Evolutionary conservation across 768 basidiomycete species (phyloP).

Genomic region (Podaxis pistillaris): DNA sequence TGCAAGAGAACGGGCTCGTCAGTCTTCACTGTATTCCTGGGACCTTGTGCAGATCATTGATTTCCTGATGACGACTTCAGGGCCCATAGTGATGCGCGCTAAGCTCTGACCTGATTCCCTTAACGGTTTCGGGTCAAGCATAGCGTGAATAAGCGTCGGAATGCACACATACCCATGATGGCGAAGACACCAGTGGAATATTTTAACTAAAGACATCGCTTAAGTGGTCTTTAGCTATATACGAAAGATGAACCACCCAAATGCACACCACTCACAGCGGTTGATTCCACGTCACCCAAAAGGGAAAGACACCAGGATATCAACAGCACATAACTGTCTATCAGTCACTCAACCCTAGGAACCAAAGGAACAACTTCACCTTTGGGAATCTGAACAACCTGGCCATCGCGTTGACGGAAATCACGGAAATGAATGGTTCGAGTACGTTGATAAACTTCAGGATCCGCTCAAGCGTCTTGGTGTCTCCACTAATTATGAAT

Average conservation of each 20-base stretch:
- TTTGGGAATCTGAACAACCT: slow-evolving; percentile 31
- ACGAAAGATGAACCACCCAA: too few species aligned
- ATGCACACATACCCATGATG: slow-evolving; percentile 29
- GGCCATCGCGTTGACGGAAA: slow-evolving; percentile 29
- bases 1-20: slow-evolving; percentile 28
- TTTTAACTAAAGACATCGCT: slow-evolving; percentile 18
- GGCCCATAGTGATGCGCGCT: slow-evolving; percentile 22
- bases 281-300: too few species aligned
- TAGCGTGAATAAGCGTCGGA: slow-evolving; percentile 26
- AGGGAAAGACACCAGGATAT: too few species aligned
- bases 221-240: not conserved
- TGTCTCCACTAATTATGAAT: slow-evolving; percentile 25
- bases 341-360: not conserved
- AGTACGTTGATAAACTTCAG: slow-evolving; percentile 28
- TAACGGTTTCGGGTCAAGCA: slow-evolving; percentile 24
- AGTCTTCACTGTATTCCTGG: slow-evolving; percentile 21
- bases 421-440: slow-evolving; percentile 28
- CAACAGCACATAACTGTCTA: too few species aligned
- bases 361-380: slow-evolving; percentile 11
- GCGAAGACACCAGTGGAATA: slow-evolving; percentile 27
- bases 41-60: slow-evolving; percentile 26
- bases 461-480: slow-evolving; percentile 29
- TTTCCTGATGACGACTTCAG: slow-evolving; percentile 30
- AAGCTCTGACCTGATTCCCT: slow-evolving; percentile 26
- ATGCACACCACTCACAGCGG: too few species aligned